Base-by-base conservation (phyloP, 164 flowering plant genomes). In the Sextonia rubra region DNA sequence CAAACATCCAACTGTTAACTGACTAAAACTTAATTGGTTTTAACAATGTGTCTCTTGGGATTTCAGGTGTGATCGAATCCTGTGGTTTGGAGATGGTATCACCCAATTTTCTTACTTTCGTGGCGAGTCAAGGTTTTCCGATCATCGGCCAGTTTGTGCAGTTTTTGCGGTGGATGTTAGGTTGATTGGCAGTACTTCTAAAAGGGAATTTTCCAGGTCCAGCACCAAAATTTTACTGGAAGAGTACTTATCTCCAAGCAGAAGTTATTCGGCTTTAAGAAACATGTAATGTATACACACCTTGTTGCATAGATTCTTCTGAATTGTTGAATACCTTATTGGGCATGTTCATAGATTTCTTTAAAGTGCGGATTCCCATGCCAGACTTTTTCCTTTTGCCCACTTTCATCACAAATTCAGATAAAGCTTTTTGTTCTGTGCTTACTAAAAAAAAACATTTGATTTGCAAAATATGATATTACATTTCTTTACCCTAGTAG, bases 121-220 rank as follows among this genome's bases (percentile, higher is more conserved):
- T 0, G 80, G 80, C 15, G 93, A 89, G 69, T 88, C 84, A 5
- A 81, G 82, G 64, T 88, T 90, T 67, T 92, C 97, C 1, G 97
- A 92, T 69, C 97, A 92, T 71, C 81, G 93, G n/a, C 97, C 97
- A 1, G 97, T 92, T 2, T 89, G 86, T 71, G 84, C 94, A 22
- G 81, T 82, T n/a, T 90, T 92, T 77, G 44, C 71, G 30, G 87
- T 87, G 12, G 86, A 84, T 60, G 91, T 88, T 55, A 73, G 65
- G 52, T 77, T 76, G 26, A 37, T 7, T 18, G 80, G 80, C 2
- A 68, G 77, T 24, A 60, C 72, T 72, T 63, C 77, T 47, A 69
- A 32, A 64, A 75, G 61, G 69, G 73, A 69, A 30, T 72, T 72
- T 11, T n/a, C 68, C 60, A 72, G 12, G 18, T 67, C 78, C 37